phyloP scores from a whole-genome alignment of 2,329 filamentous ascomycete genomes.

The Endothia cerciana region DNA sequence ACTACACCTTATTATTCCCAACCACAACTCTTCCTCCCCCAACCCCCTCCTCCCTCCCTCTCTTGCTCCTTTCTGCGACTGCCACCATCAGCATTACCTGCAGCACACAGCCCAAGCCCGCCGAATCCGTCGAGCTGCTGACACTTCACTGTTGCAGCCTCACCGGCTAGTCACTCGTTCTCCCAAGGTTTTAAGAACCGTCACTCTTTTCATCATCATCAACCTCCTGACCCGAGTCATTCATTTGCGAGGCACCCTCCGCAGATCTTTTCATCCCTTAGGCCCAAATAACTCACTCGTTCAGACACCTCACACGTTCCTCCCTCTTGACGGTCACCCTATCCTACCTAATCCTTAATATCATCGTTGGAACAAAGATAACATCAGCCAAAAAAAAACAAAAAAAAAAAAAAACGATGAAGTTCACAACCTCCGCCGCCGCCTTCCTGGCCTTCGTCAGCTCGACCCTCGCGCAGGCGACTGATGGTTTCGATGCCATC shows the following conservation, averaged over 20 bases:
- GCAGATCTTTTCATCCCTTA: slow-evolving; percentile 17
- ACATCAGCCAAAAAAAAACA: slow-evolving; percentile 43
- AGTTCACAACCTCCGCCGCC: slow-evolving; percentile 52
- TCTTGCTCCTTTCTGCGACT: slow-evolving; percentile 1
- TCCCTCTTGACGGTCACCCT: background rate
- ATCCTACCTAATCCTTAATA: slow-evolving; percentile 4
- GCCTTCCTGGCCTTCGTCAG: slow-evolving; percentile 56
- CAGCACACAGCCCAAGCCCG: slow-evolving; percentile 6
- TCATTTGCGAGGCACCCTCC: slow-evolving; percentile 17
- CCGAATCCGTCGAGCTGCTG: slow-evolving; percentile 16
- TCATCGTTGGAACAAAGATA: slow-evolving; percentile 19
- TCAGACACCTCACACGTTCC: slow-evolving; percentile 4
- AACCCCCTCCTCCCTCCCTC: slow-evolving; percentile 8
- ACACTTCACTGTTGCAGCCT: slow-evolving; percentile 22
- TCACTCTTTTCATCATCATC: slow-evolving; percentile 23
- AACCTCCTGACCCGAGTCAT: slow-evolving; percentile 15
- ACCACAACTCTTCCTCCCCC: background rate
- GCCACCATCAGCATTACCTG: slow-evolving; percentile 10
- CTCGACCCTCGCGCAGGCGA: slow-evolving; percentile 54
- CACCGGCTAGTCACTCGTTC: slow-evolving; percentile 26
- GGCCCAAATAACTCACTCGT: slow-evolving; percentile 11
- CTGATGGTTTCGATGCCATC: slow-evolving; percentile 60
- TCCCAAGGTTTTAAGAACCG: slow-evolving; percentile 9
- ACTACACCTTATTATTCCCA: slow-evolving; percentile 9
- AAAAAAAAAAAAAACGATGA: slow-evolving; percentile 58